A percentile compares a stretch with the other conserved stretches of the same genome.
These are phyloP conservation scores for Phellopilus nigrolimitatus DNA, from an alignment of 1,284 basidiomycete species.

Conservation along the genomic window DNA sequence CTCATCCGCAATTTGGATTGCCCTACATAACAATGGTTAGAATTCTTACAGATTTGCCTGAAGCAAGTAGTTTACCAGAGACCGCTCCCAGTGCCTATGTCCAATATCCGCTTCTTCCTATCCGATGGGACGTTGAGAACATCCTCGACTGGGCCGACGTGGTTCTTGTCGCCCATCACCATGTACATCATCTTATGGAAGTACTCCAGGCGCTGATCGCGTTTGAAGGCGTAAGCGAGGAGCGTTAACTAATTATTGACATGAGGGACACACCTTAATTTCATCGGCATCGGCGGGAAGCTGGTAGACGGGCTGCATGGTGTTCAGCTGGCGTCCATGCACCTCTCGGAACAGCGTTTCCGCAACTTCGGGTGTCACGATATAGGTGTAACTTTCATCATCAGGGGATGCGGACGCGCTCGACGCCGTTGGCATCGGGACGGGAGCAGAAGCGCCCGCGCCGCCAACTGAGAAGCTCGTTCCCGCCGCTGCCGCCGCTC, in stretches of 20 bases:
- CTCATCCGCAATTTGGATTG: slow-evolving; percentile 63
- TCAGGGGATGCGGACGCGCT: background rate
- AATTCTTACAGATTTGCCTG: slow-evolving; percentile 1
- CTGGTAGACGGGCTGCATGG: slow-evolving; percentile 24
- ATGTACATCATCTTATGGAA: slow-evolving; percentile 61
- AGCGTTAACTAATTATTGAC: background rate
- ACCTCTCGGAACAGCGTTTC: slow-evolving; percentile 21
- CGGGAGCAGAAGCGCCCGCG: background rate
- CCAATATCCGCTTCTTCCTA: slow-evolving; percentile 43
- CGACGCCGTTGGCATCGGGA: background rate
- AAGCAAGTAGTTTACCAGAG: slow-evolving; percentile 39
- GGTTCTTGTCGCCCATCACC: slow-evolving; percentile 56
- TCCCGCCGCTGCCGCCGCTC: background rate
- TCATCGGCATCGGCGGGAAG: slow-evolving; percentile 26
- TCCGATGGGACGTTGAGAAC: slow-evolving; percentile 35
- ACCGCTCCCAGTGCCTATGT: slow-evolving; percentile 63
- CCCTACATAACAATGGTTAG: slow-evolving; percentile 38
- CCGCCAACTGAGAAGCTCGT: background rate
- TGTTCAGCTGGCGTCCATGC: slow-evolving; percentile 22
- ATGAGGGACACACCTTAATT: slow-evolving; percentile 25
- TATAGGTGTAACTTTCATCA: slow-evolving; percentile 19
- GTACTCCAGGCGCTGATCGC: slow-evolving; percentile 53
- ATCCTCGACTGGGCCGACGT: slow-evolving; percentile 56
- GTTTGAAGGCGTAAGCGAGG: too few species aligned
- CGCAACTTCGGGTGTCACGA: slow-evolving; percentile 20